Conservation (phyloP, 352 stramenopile genomes). For the Pythium myriotylum region DNA sequence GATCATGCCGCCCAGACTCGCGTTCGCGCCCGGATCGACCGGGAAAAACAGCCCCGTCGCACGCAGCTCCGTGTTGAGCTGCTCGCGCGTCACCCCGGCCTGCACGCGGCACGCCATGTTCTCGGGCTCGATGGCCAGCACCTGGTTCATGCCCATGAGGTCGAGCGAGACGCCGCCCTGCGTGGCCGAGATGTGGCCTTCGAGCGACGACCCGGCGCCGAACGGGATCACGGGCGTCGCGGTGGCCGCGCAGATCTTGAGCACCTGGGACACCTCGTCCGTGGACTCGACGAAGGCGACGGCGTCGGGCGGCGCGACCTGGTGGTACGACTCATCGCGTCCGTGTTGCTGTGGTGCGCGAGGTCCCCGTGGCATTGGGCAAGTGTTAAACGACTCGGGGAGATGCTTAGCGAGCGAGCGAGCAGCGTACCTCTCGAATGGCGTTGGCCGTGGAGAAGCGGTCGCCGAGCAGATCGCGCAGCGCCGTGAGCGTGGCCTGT, state of each 20-base stretch:
- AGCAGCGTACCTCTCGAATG: constrained; percentile 53
- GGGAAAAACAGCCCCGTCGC: constrained; percentile 94
- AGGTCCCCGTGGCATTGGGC: constrained; percentile 2
- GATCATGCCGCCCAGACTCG: constrained; percentile 96
- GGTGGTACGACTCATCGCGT: constrained; percentile 92
- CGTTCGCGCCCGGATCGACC: constrained; percentile 97
- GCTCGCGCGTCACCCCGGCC: constrained; percentile 92
- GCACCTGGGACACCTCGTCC: constrained; percentile 88
- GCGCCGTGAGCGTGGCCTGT: constrained; percentile 49
- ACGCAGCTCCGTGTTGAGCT: constrained; percentile 89
- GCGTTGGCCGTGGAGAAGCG: constrained; percentile 68
- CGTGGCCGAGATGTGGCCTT: constrained; percentile 95
- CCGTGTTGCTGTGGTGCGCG: constrained; percentile 74
- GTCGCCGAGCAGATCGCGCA: constrained; percentile 64
- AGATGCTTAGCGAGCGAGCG: too few relatives aligned
- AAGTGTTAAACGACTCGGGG: not conserved
- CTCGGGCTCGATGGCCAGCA: constrained; percentile 54
- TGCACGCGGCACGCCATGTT: constrained; percentile 93
- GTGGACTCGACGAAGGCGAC: constrained; percentile 88
- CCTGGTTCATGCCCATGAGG: constrained; percentile 82
- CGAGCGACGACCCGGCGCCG: constrained; percentile 90
- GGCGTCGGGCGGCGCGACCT: constrained; percentile 74
- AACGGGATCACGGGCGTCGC: constrained; percentile 95
- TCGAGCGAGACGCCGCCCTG: constrained; percentile 92
- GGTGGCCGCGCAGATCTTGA: constrained; percentile 87